Percentiles rank a stretch among this genome's conserved stretches.
Conservation (phyloP, 169 alveolate genomes). For the Babesia caballi region DNA sequence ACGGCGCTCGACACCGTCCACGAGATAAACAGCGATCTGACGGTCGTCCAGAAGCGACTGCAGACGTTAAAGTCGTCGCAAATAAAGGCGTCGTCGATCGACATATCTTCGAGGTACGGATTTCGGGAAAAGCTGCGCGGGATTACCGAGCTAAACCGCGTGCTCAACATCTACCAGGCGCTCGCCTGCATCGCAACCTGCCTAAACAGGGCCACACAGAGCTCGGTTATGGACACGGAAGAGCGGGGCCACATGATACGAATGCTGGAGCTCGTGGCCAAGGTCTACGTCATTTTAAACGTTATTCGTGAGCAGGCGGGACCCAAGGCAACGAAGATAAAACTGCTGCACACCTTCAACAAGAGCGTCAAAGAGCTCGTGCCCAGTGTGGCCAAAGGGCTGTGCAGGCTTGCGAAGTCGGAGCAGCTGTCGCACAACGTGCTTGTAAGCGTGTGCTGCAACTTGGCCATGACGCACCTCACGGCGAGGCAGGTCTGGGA, state of each 20-base stretch:
- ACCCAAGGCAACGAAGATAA: not conserved
- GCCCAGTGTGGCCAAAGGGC: not conserved
- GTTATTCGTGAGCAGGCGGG: not conserved
- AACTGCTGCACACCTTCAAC: conserved; percentile 7
- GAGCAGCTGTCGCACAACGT: conserved; percentile 3
- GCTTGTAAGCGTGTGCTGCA: conserved; percentile 5
- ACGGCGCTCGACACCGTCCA: conserved; percentile 65
- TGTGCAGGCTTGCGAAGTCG: not conserved
- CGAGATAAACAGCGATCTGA: conserved; percentile 42
- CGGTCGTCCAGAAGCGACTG: conserved; percentile 32
- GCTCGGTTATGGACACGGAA: not conserved
- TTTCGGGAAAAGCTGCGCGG: conserved; percentile 43
- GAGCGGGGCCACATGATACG: not conserved
- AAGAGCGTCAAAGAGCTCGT: not conserved
- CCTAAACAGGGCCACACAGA: not conserved
- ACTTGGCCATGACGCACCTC: conserved; percentile 4
- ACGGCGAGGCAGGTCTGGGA: conserved; percentile 11
- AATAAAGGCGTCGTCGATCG: conserved; percentile 56
- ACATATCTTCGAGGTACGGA: conserved; percentile 56
- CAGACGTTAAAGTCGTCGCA: conserved; percentile 51
- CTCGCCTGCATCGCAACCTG: conserved; percentile 20
- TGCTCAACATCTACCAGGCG: conserved; percentile 32
- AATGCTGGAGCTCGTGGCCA: not conserved
- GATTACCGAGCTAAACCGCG: conserved; percentile 41
- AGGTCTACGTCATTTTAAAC: conserved; percentile 3